Base-by-base conservation (phyloP, 2,329 filamentous ascomycete species). In the Apiospora kogelbergensis region DNA sequence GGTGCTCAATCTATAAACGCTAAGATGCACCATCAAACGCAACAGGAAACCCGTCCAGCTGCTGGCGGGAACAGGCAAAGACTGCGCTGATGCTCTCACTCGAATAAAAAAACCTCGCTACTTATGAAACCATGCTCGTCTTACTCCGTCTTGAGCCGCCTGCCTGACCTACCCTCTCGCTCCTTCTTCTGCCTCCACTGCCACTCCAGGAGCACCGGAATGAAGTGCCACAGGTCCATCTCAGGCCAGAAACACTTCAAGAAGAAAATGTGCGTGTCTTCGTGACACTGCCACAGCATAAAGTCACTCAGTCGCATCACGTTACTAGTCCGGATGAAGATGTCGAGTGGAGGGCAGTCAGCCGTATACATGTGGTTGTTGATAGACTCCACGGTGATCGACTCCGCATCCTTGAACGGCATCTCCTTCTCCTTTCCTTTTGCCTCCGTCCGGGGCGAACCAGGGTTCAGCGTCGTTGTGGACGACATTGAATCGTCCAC, bases 231-330 rank as follows among this genome's bases (percentile, higher is more conserved):
- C 5, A 99, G 85, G 78, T 97, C 94, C 75, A 99, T 98, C 72
- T 98, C 94, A 1, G 96, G 96, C 96, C 96, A 99, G 71, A 97
- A 85, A 72, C 93, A 96, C 75, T 97, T 89, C 68, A 98, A 82
- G 78, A 98, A 99, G 70, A 97, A 93, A 72, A 99, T 92, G 70
- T 97, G 92, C 0, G 96, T 98, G 72, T 95, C 86, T 77, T 97
- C 89, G 77, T 98, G 95, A 75, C 93, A 96, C 81, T 99, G 96
- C 96, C 96, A 99, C 42, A 99, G 89, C 95, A 99, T 96, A 76
- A 98, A 99, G 79, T 99, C 96, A 77, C 94, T 98, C 70, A 99
- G 84, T 65, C 96, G 88, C 80, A 95, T 92, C 17, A 99, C 96
- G 37, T 95, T 95, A 71, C 94, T 98, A 5, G 96, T 99, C 66